phyloP scores from a whole-genome alignment of 75 land plant genomes.

The Sequoiadendron giganteum region DNA sequence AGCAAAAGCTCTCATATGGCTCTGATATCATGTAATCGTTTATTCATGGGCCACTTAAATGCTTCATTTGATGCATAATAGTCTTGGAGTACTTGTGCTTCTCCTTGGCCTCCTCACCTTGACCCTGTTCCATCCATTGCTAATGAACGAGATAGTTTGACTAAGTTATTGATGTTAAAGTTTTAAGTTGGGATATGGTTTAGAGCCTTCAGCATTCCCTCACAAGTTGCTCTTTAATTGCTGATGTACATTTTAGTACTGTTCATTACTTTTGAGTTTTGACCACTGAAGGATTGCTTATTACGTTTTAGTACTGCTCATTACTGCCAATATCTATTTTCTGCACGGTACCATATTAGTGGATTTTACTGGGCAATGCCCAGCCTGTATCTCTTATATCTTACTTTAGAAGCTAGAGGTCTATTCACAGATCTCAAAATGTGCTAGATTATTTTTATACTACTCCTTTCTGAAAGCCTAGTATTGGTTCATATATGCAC shows the following conservation, averaged over 20 bases:
- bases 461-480: background rate
- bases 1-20: too few species aligned
- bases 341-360: background rate
- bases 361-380: background rate
- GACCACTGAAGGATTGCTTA: background rate
- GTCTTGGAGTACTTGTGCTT: too few species aligned
- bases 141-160: too few species aligned
- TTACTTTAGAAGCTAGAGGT: slow-evolving; percentile 1
- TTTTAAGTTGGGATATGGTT: background rate
- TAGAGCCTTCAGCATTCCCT: background rate
- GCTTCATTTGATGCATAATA: too few species aligned
- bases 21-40: too few species aligned
- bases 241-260: background rate
- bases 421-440: background rate
- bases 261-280: background rate
- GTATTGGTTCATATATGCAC: background rate
- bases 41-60: too few species aligned
- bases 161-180: too few species aligned
- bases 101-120: too few species aligned
- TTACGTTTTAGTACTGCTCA: background rate
- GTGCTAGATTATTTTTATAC: background rate
- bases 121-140: too few species aligned
- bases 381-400: background rate
- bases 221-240: background rate
- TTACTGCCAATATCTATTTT: background rate